Conservation (phyloP, 148 eudicot genomes). For the Rhododendron molle region DNA sequence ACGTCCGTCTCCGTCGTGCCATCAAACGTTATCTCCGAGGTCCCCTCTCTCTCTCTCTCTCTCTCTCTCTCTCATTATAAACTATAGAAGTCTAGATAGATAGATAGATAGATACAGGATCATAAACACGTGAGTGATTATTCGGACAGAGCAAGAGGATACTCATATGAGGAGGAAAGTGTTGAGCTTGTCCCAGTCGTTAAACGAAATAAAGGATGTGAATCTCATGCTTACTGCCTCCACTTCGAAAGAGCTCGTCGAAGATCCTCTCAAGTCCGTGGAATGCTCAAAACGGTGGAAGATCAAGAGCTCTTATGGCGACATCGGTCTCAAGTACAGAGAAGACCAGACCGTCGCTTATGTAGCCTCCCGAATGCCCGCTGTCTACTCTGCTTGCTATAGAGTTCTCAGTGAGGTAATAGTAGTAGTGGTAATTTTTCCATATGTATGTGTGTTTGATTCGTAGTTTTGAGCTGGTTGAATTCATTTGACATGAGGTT, state of each 20-base stretch:
- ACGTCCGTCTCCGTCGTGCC: conserved; percentile 74
- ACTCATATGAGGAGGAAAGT: conserved; percentile 82
- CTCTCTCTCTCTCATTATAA: background rate
- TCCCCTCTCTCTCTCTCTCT: conserved; percentile 16
- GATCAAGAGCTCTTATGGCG: conserved; percentile 63
- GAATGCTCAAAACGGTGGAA: conserved; percentile 77
- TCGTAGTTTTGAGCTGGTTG: background rate
- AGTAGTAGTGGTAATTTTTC: background rate
- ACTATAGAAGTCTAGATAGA: background rate
- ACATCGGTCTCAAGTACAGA: conserved; percentile 56
- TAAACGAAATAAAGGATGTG: conserved; percentile 52
- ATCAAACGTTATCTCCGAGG: conserved; percentile 54
- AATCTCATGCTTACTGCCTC: conserved; percentile 55
- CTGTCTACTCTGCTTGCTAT: conserved; percentile 74
- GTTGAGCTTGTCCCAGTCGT: conserved; percentile 55
- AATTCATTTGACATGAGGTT: background rate
- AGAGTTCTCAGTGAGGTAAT: conserved; percentile 74
- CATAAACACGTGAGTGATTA: background rate
- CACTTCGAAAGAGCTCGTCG: conserved; percentile 63
- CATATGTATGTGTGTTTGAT: too few relatives aligned
- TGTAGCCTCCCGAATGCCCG: conserved; percentile 89
- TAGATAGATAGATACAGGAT: background rate
- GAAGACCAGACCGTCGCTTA: conserved; percentile 74
- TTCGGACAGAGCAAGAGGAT: conserved; percentile 52
- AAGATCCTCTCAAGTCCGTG: conserved; percentile 57